Evolutionary conservation across 78 protist species (phyloP), one percentile per base, ranked within the genome.

Genomic region (Dictyostelium intermedium): DNA sequence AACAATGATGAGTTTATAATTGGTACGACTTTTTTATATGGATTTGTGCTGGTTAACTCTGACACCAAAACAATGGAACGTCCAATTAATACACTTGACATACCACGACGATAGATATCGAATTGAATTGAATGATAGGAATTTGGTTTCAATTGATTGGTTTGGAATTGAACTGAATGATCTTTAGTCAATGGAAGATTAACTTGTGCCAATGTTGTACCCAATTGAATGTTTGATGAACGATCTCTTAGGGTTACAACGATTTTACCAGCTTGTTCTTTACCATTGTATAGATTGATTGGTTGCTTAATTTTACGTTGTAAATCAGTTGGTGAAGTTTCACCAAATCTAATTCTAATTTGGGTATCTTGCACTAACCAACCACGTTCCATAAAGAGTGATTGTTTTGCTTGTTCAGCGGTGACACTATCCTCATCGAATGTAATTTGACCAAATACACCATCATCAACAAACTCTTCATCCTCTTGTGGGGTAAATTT

Each of bases 401-500:
- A 34, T 56, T 50, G 74, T 82, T 82, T 10, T 4, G 18, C 0
- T 30, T 32, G 50, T 82, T 9, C 18, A 25, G 63, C 34, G 1
- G 56, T 10, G 3, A 47, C 73, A 9, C 20, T 9, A 56, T 56
- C 34, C 35, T 50, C 70, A 56, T 56, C 74, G 3, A 30, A 11
- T 9, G 27, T 18, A 3, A 77, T 60, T 41, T 47, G 63, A 70
- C 94, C 94, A 80, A 89, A 89, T 30, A 60, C 14, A 80, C 94
- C 94, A 45, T 89, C 94, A 69, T 89, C 79, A 20, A 89, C 72
- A 20, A 89, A 39, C 30, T 89, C 94, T 4, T 89, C 87, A 11
- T 89, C 94, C 35, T 89, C 94, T 74, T 89, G 86, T 63, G 94
- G 94, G 23, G 87, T 63, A 43, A 89, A 89, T 45, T 60, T 81